Evolutionary conservation across 768 basidiomycete genomes (phyloP).

Genomic region (Tricholoma terreum): DNA sequence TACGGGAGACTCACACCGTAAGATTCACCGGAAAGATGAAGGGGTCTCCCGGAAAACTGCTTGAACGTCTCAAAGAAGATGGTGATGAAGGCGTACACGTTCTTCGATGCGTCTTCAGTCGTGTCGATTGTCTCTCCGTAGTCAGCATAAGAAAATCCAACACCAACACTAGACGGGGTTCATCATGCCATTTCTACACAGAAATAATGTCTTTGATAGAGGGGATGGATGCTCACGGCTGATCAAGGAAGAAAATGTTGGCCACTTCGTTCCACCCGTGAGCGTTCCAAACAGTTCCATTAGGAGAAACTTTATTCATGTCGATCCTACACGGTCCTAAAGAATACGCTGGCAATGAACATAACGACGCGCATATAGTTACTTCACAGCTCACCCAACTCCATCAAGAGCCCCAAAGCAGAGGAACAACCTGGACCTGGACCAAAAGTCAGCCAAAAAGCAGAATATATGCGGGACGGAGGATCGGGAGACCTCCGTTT

Average conservation of each 20-base stretch:
- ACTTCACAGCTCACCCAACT: constrained; percentile 45
- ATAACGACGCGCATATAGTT: background rate
- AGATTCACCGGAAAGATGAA: constrained; percentile 78
- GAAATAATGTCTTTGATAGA: background rate
- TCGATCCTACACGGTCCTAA: constrained; percentile 49
- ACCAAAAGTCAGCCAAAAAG: background rate
- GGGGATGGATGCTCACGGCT: constrained; percentile 37
- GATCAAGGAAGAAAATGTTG: constrained; percentile 73
- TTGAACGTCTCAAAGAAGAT: constrained; percentile 81
- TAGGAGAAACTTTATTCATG: constrained; percentile 49
- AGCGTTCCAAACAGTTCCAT: constrained; percentile 63
- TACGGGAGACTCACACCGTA: constrained; percentile 52
- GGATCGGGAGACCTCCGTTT: constrained; percentile 45
- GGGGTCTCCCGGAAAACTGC: constrained; percentile 61
- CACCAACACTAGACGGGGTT: constrained; percentile 49
- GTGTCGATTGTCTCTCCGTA: constrained; percentile 66
- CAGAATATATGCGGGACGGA: background rate
- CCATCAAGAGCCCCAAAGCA: constrained; percentile 66
- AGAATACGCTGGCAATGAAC: background rate
- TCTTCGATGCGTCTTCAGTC: constrained; percentile 77
- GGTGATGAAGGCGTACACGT: constrained; percentile 69
- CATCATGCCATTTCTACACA: background rate
- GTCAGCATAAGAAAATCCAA: constrained; percentile 72
- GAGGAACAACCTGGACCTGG: constrained; percentile 56
- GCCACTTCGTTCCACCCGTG: constrained; percentile 64